Evolutionary conservation across 139 green algal species (phyloP), one percentile per base, ranked within the genome.

Genomic region (Asterochloris erici): DNA sequence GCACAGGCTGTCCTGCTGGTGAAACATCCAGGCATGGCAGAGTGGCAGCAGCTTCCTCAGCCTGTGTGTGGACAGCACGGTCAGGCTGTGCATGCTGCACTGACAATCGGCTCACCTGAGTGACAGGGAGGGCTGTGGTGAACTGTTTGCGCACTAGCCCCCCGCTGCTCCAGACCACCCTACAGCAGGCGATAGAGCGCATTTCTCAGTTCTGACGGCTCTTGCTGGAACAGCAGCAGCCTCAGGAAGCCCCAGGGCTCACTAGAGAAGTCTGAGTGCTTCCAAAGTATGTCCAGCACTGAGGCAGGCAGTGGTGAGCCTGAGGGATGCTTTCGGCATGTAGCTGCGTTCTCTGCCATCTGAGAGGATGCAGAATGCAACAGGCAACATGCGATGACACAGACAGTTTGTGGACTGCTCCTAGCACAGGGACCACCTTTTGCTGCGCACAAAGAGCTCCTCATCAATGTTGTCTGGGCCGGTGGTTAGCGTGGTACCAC

Each of bases 121-220:
- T 47, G 38, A 74, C 66, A 17, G 62, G 24, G 54, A 74, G 70
- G 17, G 28, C 73, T 29, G 85, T 76, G 15, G 88, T 90, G 69
- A 91, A 88, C 29, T 85, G 84, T 68, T 88, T 88, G 24, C 86
- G 78, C 14, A 91, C 78, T 10, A 82, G 21, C 23, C 68, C 68
- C 70, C 85, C 85, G 66, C 81, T 77, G 19, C 82, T 89, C 88
- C 88, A 91, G 9, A 88, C 64, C 14, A 87, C 83, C 62, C 88
- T 90, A 83, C 82, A n/a, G 9, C 23, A 83, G n/a, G 19, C 24
- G 10, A 74, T 61, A 62, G 11, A 61, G 69, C 28, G 62, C 16
- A 24, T 1, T 10, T 24, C 21, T 63, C 63, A 74, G 61, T 14
- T 63, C 66, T 79, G 74, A 11, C 69, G 2, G 14, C 29, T 68